phyloP scores from a whole-genome alignment of 2,329 filamentous ascomycete species.

The Diaporthe velutina region DNA sequence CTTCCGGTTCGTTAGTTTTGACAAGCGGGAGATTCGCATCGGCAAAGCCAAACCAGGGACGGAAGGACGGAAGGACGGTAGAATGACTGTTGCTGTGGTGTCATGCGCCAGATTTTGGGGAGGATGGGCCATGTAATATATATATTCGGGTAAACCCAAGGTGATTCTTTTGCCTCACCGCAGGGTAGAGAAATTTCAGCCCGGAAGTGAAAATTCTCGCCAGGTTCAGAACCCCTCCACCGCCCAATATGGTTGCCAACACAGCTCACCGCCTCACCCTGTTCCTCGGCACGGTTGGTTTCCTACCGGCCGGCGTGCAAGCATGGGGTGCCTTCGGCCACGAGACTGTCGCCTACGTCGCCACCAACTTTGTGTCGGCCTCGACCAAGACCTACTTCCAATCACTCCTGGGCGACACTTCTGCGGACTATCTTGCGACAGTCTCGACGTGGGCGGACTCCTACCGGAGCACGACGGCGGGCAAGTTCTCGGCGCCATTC shows the following conservation, averaged over 20 bases:
- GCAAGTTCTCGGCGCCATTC: slow-evolving; percentile 58
- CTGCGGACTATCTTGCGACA: slow-evolving; percentile 60
- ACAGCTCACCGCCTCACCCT: neutral
- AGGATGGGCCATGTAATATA: neutral
- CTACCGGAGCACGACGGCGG: slow-evolving; percentile 59
- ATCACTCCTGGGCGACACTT: slow-evolving; percentile 57
- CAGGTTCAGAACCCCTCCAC: neutral
- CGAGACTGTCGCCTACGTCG: slow-evolving; percentile 66
- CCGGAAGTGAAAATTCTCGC: neutral
- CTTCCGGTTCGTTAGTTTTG: slow-evolving; percentile 17
- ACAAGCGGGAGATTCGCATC: slow-evolving; percentile 22
- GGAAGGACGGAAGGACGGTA: slow-evolving; percentile 16
- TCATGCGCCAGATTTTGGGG: neutral
- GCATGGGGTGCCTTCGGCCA: slow-evolving; percentile 63
- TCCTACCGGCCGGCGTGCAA: neutral
- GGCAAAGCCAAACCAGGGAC: slow-evolving; percentile 17
- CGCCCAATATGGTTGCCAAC: neutral
- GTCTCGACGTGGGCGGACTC: slow-evolving; percentile 65
- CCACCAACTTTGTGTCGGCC: slow-evolving; percentile 59
- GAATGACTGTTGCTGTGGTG: neutral
- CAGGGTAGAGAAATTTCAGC: neutral
- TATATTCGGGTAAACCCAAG: neutral
- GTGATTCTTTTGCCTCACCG: neutral
- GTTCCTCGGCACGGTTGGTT: neutral
- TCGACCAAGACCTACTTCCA: slow-evolving; percentile 58